A percentile compares a stretch with the other conserved stretches of the same genome.
Evolutionary conservation across 257 asterid genomes (phyloP).

Genomic region (Eucommia ulmoides): DNA sequence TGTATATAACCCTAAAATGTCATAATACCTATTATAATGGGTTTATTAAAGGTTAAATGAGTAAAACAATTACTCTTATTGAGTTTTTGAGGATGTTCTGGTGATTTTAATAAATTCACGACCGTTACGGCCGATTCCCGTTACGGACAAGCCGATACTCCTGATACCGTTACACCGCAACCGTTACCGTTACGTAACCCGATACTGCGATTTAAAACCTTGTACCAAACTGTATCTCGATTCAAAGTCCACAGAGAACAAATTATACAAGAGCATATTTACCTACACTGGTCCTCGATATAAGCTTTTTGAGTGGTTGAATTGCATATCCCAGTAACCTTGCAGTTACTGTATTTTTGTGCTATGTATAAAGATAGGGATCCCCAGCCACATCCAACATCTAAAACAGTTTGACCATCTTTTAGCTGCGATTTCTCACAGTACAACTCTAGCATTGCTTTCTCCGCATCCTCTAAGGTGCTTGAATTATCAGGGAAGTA

Average conservation of each 20-base stretch:
- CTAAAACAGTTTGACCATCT: slow-evolving; percentile 87
- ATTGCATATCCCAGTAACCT: slow-evolving; percentile 81
- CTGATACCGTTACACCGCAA: too few species aligned
- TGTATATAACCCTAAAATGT: too few species aligned
- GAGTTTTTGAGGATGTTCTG: background rate
- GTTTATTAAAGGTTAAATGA: too few species aligned
- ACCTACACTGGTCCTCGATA: slow-evolving; percentile 68
- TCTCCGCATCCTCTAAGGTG: slow-evolving; percentile 85
- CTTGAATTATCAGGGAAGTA: slow-evolving; percentile 45
- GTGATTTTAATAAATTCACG: too few species aligned
- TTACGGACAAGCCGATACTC: too few species aligned
- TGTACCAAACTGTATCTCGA: too few species aligned
- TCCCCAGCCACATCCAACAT: slow-evolving; percentile 99
- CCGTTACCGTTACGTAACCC: too few species aligned
- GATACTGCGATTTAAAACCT: too few species aligned
- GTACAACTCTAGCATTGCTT: slow-evolving; percentile 71
- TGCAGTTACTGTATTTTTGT: slow-evolving; percentile 54
- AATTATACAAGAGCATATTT: too few species aligned
- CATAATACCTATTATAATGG: too few species aligned
- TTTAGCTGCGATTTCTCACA: slow-evolving; percentile 72
- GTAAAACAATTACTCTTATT: background rate
- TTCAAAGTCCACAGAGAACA: too few species aligned
- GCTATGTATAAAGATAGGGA: slow-evolving; percentile 67
- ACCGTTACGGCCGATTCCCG: too few species aligned
- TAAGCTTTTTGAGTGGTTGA: slow-evolving; percentile 75